Evolutionary conservation across 2,329 filamentous ascomycete genomes (phyloP), one percentile per base, ranked within the genome.

Genomic region (Fusarium foetens): DNA sequence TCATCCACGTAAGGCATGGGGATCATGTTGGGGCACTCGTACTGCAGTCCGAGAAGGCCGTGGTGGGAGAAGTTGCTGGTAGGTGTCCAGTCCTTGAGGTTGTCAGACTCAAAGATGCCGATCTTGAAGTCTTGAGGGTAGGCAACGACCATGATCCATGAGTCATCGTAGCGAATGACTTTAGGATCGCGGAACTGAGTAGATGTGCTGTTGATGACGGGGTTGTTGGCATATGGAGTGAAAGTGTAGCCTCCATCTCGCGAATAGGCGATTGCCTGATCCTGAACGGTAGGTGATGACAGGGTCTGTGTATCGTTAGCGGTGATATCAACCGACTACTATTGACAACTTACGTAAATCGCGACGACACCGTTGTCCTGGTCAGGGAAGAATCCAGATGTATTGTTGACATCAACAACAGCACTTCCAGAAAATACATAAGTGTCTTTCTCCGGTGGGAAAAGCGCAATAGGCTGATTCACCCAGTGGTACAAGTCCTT

Each of bases 161-260:
- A 80, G 45, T 85, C 76, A 4, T 84, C 80, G 68, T 90, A 86
- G 83, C 88, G 88, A 48, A 90, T 83, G 4, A 92, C 89, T 74
- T 92, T 90, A 3, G 91, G 90, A 70, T 92, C 90, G 29, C 90
- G 87, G 81, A 92, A 92, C 69, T 90, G 85, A 10, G 79, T 83
- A 23, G 86, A 84, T 63, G 83, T 83, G 76, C 86, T 86, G 69
- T 83, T 79, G 46, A 92, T 86, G 21, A 92, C 87, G 3, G 90
- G 90, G 67, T 92, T 92, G 8, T 78, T 78, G 3, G 82, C 81
- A 67, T 91, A 92, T 43, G 87, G 86, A 49, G 83, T 84, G 71
- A 92, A 92, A 0, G 85, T 88, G 75, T 88, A 90, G 12, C 90
- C 90, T 17, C 86, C 87, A 69, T 92, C 90, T 38, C 79, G 78